phyloP scores from a whole-genome alignment of 768 basidiomycete genomes.

The Leccinum pellstonianum region DNA sequence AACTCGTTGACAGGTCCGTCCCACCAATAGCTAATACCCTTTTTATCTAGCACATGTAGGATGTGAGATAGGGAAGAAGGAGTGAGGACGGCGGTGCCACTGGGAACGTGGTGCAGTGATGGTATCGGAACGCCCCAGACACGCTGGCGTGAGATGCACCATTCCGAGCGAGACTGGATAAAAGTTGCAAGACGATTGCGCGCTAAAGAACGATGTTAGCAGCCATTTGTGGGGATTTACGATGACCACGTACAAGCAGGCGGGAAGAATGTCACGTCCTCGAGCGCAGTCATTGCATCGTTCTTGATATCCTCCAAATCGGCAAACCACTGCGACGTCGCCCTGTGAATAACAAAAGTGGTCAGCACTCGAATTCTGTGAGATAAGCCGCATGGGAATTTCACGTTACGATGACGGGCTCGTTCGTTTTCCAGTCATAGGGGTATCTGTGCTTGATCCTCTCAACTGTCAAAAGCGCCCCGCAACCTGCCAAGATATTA shows the following conservation, averaged over 20 bases:
- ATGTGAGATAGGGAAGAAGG: constrained; percentile 69
- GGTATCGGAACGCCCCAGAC: constrained; percentile 99
- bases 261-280: constrained; percentile 75
- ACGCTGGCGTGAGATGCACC: constrained; percentile 98
- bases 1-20: constrained; percentile 81
- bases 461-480: constrained; percentile 60
- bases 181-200: constrained; percentile 87
- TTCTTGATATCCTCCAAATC: constrained; percentile 84
- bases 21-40: constrained; percentile 91
- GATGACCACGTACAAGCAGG: constrained; percentile 54
- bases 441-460: constrained; percentile 86
- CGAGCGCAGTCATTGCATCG: constrained; percentile 65
- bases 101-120: constrained; percentile 65
- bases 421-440: constrained; percentile 94
- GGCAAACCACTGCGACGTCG: constrained; percentile 98
- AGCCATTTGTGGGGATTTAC: not conserved
- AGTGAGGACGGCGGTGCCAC: constrained; percentile 65
- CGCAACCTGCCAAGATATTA: constrained; percentile 52
- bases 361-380: constrained; percentile 1
- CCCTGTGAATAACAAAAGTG: constrained; percentile 41
- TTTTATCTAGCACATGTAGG: constrained; percentile 64
- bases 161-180: constrained; percentile 86
- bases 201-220: constrained; percentile 44
- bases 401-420: constrained; percentile 89
- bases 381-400: constrained; percentile 21